Conservation (phyloP, 495 filamentous ascomycete genomes). For the Zalerion maritima region DNA sequence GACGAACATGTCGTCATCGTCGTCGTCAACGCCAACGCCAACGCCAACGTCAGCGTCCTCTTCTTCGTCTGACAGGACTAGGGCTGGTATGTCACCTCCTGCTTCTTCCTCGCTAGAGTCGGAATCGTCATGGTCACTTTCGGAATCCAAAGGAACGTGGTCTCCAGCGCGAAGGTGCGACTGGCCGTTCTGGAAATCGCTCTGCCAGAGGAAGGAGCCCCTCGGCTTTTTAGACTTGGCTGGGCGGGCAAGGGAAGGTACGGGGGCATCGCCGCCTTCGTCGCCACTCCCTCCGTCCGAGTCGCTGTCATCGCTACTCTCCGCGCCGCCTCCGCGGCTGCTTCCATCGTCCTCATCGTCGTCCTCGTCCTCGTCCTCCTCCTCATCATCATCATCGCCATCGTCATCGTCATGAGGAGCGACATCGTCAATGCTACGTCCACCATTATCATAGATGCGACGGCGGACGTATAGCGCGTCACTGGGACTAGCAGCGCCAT, state of each 20-base stretch:
- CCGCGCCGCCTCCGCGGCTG: not conserved
- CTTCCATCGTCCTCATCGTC: not conserved
- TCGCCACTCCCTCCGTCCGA: not conserved
- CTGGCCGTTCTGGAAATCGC: slow-evolving; percentile 1
- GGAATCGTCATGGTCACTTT: not conserved
- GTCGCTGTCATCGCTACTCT: not conserved
- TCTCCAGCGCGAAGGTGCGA: not conserved
- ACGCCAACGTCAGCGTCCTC: not conserved
- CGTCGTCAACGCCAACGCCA: slow-evolving; percentile 1
- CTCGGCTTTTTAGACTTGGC: too few species aligned
- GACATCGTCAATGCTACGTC: too few species aligned
- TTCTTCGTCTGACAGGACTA: too few species aligned
- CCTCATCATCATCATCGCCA: slow-evolving; percentile 8
- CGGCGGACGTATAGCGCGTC: too few species aligned
- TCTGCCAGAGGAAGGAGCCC: too few species aligned
- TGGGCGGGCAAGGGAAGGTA: too few species aligned
- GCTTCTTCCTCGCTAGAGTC: not conserved
- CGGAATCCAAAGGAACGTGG: slow-evolving; percentile 1
- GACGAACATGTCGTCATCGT: slow-evolving; percentile 1
- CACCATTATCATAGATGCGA: too few species aligned
- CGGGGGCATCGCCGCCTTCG: not conserved
- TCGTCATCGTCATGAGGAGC: slow-evolving; percentile 9
- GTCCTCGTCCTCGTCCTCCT: slow-evolving; percentile 1
- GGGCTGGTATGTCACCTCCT: too few species aligned
- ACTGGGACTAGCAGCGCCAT: too few species aligned